A percentile compares a stretch with the other conserved stretches of the same genome.
Conservation (phyloP, 441 rosid genomes). For the Gossypium trilobum region DNA sequence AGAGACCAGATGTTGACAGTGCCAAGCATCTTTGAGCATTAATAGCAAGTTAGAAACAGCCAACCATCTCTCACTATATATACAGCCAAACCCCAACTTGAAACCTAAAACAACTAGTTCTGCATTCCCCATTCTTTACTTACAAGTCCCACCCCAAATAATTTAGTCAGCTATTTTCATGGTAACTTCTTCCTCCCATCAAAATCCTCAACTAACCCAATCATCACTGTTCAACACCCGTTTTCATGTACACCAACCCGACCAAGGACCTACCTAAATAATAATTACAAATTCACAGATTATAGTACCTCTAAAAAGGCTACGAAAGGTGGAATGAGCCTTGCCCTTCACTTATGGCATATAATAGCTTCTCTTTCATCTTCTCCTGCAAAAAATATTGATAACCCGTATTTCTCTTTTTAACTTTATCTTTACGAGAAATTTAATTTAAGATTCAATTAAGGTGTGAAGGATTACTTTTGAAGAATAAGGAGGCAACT, state of each 20-base stretch:
- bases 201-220: not conserved
- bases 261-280: conserved; percentile 26
- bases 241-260: conserved; percentile 24
- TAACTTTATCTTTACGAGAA: not conserved
- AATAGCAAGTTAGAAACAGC: conserved; percentile 7
- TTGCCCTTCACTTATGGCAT: conserved; percentile 94
- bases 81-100: conserved; percentile 19
- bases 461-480: conserved; percentile 41
- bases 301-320: conserved; percentile 18
- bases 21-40: conserved; percentile 22
- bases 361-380: conserved; percentile 84
- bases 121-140: conserved; percentile 8
- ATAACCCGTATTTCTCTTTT: not conserved
- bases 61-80: conserved; percentile 10
- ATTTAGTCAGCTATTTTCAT: not conserved
- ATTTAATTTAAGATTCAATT: not conserved
- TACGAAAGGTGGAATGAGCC: conserved; percentile 96
- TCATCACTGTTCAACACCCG: not conserved
- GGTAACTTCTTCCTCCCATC: conserved; percentile 18
- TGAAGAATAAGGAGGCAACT: conserved; percentile 86
- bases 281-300: conserved; percentile 42
- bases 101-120: conserved; percentile 12
- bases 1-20: not conserved
- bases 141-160: conserved; percentile 22
- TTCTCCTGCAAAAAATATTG: conserved; percentile 51